Base-by-base conservation (phyloP, 2,329 filamentous ascomycete genomes). In the Aspergillus felis region DNA sequence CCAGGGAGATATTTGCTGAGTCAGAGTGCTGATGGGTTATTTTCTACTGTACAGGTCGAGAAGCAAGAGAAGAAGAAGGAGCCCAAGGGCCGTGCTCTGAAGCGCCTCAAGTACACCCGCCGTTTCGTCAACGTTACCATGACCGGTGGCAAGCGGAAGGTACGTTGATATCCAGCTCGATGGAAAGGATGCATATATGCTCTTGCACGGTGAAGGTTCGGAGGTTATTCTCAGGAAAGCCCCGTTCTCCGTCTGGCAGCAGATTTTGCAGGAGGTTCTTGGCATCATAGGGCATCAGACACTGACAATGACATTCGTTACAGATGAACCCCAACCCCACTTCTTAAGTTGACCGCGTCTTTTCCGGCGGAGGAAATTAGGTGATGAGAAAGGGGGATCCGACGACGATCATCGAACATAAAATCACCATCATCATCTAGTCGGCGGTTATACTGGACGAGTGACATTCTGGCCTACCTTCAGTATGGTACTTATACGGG, bases 141-240 rank as follows among this genome's bases (percentile, higher is more conserved):
- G 82, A 95, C 92, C 68, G 92, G 92, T 80, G 93, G 93, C 83
- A 97, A 97, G 92, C 86, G 93, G 81, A 97, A 97, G 91, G 91
- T 94, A 80, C 76, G 64, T 60, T 53, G n/a, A 25, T 32, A 50
- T 20, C n/a, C 12, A 14, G 48, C 54, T 48, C 17, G 25, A 41
- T 38, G 3, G 38, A 22, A 47, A 46, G 20, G 29, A n/a, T 32
- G 17, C 17, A 17, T 38, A 41, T n/a, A 28, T n/a, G 32, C 47
- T n/a, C 14, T 14, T n/a, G 17, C 22, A 27, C 27, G 25, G 25
- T 25, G 50, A 51, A 28, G 27, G 27, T 22, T 22, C 22, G 22
- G 22, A 2, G 22, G 22, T 22, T 22, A 2, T 22, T 22, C 22
- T 22, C 22, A 22, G 22, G 22, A 22, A 2, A 22, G 1, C 22